Conservation (phyloP, 176 grass and related monocot genomes). For the Cymbopogon citratus region DNA sequence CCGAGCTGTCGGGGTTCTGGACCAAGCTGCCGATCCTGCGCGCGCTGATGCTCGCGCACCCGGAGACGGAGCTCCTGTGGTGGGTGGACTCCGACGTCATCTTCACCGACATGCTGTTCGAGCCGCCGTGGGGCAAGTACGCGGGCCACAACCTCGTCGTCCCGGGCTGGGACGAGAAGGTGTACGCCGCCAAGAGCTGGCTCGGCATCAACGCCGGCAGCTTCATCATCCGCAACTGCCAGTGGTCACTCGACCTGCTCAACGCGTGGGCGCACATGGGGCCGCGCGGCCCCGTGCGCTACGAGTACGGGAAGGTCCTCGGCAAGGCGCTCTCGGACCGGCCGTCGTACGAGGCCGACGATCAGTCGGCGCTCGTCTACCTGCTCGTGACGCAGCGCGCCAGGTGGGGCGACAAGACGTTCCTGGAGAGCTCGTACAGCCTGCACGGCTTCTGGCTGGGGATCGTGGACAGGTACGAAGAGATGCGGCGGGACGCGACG, state of each 20-base stretch:
- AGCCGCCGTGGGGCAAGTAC: conserved; percentile 69
- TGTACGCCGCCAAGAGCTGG: conserved; percentile 65
- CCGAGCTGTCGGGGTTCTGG: conserved; percentile 81
- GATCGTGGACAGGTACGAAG: conserved; percentile 73
- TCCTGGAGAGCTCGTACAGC: conserved; percentile 59
- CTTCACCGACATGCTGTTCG: conserved; percentile 94
- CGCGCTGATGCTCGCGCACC: conserved; percentile 76
- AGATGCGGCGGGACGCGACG: conserved; percentile 43
- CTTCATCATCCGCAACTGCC: conserved; percentile 90
- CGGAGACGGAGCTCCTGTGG: conserved; percentile 86
- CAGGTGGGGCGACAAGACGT: conserved; percentile 55
- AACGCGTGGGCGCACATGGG: conserved; percentile 81
- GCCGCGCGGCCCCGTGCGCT: conserved; percentile 56
- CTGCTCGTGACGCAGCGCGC: conserved; percentile 58
- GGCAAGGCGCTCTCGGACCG: conserved; percentile 49
- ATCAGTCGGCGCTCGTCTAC: conserved; percentile 92
- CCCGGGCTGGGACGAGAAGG: conserved; percentile 59
- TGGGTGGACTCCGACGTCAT: conserved; percentile 88
- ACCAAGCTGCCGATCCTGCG: conserved; percentile 82
- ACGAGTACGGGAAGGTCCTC: conserved; percentile 52
- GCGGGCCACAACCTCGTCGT: conserved; percentile 64
- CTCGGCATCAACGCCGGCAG: conserved; percentile 72
- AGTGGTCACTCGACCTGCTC: conserved; percentile 83
- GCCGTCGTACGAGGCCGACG: conserved; percentile 75
- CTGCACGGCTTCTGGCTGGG: conserved; percentile 73